Conservation (phyloP, 2,329 filamentous ascomycete species). For the Trichoderma atroviride region DNA sequence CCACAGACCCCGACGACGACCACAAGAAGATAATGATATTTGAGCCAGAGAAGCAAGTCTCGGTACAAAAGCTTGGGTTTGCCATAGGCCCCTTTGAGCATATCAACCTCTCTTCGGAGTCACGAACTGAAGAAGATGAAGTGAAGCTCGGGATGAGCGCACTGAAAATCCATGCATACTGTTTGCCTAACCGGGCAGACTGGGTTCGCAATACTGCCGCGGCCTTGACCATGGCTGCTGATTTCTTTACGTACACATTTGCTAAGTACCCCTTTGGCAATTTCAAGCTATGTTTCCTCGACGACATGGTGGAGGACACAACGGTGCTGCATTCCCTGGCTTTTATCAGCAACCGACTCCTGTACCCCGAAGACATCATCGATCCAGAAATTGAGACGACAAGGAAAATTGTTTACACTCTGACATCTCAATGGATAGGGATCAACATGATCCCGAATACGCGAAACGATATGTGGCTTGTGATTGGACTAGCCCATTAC, state of each 20-base stretch:
- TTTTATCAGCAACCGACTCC: conserved; percentile 81
- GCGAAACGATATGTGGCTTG: conserved; percentile 81
- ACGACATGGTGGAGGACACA: conserved; percentile 79
- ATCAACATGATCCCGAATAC: conserved; percentile 87
- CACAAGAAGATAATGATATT: conserved; percentile 89
- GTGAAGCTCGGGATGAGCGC: conserved; percentile 87
- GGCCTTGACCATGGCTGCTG: conserved; percentile 82
- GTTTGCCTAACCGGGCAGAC: conserved; percentile 77
- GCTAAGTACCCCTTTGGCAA: conserved; percentile 88
- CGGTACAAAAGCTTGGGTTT: conserved; percentile 89
- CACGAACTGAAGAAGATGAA: conserved; percentile 86
- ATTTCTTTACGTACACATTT: conserved; percentile 86
- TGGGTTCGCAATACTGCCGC: conserved; percentile 87
- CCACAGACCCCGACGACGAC: conserved; percentile 73
- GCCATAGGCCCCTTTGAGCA: conserved; percentile 94
- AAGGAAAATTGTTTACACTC: conserved; percentile 75
- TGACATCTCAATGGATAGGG: conserved; percentile 92
- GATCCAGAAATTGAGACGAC: conserved; percentile 84
- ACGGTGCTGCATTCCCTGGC: conserved; percentile 80
- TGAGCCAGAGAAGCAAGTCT: conserved; percentile 71
- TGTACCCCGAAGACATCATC: conserved; percentile 83
- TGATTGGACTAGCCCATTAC: conserved; percentile 87
- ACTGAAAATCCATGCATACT: conserved; percentile 88
- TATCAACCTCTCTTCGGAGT: conserved; percentile 81
- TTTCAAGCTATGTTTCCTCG: conserved; percentile 92